Conservation (phyloP, 2,329 filamentous ascomycete species). For the Clonostachys rhizophaga region DNA sequence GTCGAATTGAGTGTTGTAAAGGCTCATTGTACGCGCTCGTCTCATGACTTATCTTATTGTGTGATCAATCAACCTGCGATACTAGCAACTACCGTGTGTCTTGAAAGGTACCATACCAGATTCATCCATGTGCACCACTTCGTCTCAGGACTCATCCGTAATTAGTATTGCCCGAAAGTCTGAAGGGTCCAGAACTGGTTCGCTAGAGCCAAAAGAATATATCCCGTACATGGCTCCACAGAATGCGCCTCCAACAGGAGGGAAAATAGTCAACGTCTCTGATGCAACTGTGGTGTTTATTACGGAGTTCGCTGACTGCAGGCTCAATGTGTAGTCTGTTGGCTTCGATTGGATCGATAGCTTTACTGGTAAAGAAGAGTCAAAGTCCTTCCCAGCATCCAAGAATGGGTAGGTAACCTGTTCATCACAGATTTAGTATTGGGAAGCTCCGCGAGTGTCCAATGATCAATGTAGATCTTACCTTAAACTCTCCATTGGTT, state of each 20-base stretch:
- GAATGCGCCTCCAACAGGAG: not conserved
- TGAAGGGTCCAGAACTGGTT: not conserved
- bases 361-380: not conserved
- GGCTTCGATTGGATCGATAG: not conserved
- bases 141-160: no score
- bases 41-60: no score
- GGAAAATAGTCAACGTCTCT: not conserved
- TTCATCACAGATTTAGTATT: no score
- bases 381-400: no score
- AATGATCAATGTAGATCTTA: not conserved
- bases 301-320: not conserved
- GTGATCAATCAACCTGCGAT: no score
- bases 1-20: no score
- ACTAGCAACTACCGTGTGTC: no score
- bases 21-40: no score
- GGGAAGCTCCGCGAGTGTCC: no score
- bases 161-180: not conserved
- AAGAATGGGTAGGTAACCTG: no score
- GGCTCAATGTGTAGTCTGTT: not conserved
- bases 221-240: not conserved
- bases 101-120: no score
- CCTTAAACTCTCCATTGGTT: not conserved
- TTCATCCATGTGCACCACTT: no score
- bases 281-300: not conserved
- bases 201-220: not conserved